phyloP scores from a whole-genome alignment of 768 basidiomycete genomes.

The Tricholoma sp. region DNA sequence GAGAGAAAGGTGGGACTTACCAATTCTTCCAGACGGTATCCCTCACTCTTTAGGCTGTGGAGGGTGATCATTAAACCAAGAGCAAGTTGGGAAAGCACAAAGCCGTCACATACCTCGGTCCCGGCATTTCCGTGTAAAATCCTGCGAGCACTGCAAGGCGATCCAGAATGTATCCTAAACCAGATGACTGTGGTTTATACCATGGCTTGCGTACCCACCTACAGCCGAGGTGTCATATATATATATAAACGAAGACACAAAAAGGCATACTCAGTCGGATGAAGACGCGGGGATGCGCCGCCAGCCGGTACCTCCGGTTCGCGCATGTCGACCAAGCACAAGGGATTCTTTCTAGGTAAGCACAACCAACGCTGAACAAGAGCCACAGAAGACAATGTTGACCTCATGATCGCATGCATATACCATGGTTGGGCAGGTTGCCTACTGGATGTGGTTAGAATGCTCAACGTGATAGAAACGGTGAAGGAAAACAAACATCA shows the following conservation, averaged over 20 bases:
- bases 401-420: constrained; percentile 22
- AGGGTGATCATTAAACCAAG: neutral
- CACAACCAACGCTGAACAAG: constrained; percentile 34
- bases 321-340: constrained; percentile 19
- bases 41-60: constrained; percentile 28
- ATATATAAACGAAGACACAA: neutral
- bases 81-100: neutral
- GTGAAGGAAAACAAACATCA: constrained; percentile 36
- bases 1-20: constrained; percentile 17
- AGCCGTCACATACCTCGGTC: constrained; percentile 25
- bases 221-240: neutral
- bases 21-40: constrained; percentile 40
- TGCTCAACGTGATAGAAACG: neutral
- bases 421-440: constrained; percentile 31
- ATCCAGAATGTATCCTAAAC: constrained; percentile 24
- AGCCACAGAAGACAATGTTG: constrained; percentile 17
- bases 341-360: constrained; percentile 28
- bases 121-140: constrained; percentile 33
- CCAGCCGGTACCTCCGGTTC: constrained; percentile 11
- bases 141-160: constrained; percentile 28
- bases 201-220: constrained; percentile 37
- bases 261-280: constrained; percentile 29
- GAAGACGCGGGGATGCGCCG: constrained; percentile 25
- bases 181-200: constrained; percentile 37
- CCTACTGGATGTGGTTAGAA: constrained; percentile 18